Evolutionary conservation across 768 basidiomycete genomes (phyloP).

Genomic region (Calvatia gigantea): DNA sequence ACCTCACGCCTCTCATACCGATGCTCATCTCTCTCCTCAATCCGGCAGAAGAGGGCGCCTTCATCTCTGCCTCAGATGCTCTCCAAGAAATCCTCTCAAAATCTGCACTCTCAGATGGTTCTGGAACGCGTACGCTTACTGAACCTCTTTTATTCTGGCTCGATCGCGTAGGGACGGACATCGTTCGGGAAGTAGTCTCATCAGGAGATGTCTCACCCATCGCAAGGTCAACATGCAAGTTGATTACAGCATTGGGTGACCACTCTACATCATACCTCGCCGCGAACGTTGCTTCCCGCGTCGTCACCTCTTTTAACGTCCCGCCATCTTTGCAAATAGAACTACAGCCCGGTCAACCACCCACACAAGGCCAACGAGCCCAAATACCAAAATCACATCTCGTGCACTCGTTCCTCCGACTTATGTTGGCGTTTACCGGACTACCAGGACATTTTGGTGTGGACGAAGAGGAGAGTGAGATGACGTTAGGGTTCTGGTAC

Average conservation of each 20-base stretch:
- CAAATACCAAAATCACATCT: constrained; percentile 43
- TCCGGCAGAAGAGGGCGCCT: constrained; percentile 43
- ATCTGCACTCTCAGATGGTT: constrained; percentile 69
- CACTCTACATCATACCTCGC: constrained; percentile 83
- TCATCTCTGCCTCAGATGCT: constrained; percentile 65
- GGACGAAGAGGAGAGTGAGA: constrained; percentile 87
- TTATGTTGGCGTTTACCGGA: constrained; percentile 72
- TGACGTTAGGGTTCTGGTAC: constrained; percentile 88
- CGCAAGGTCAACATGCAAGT: constrained; percentile 73
- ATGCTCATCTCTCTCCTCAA: constrained; percentile 64
- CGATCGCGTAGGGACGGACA: constrained; percentile 47
- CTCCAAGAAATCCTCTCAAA: constrained; percentile 76
- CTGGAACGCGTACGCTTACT: constrained; percentile 67
- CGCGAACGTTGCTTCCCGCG: constrained; percentile 50
- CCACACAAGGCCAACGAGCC: constrained; percentile 23
- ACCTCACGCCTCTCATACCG: constrained; percentile 66
- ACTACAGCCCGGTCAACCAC: constrained; percentile 25
- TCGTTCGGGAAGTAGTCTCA: constrained; percentile 32
- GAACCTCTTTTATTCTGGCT: constrained; percentile 87
- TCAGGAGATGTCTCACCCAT: constrained; percentile 48
- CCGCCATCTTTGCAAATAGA: constrained; percentile 3
- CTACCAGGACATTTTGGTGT: constrained; percentile 71
- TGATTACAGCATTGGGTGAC: constrained; percentile 79
- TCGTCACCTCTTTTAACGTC: constrained; percentile 1
- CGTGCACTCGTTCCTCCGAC: constrained; percentile 66